phyloP scores from a whole-genome alignment of 768 basidiomycete genomes.

The Phlegmacium glaucopus region DNA sequence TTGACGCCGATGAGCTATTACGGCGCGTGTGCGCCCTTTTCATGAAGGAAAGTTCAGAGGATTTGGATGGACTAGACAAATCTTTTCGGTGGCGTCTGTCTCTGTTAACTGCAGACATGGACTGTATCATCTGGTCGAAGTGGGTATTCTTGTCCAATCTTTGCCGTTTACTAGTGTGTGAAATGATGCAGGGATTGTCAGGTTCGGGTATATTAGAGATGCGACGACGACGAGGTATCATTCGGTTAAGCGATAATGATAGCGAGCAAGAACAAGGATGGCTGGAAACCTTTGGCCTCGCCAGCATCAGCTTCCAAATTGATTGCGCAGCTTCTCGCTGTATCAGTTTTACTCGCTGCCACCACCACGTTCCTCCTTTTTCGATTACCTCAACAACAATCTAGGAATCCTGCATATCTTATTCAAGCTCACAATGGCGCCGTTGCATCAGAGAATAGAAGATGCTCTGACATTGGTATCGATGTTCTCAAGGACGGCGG shows the following conservation, averaged over 20 bases:
- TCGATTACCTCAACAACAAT: neutral
- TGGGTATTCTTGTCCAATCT: slow-evolving; percentile 41
- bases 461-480: slow-evolving; percentile 86
- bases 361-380: neutral
- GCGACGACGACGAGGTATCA: too few relatives aligned
- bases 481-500: slow-evolving; percentile 76
- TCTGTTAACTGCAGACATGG: slow-evolving; percentile 39
- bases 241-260: too few relatives aligned
- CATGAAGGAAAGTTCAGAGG: too few relatives aligned
- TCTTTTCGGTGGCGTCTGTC: neutral
- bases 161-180: slow-evolving; percentile 42
- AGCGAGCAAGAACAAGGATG: too few relatives aligned
- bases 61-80: neutral
- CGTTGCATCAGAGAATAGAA: slow-evolving; percentile 83
- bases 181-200: slow-evolving; percentile 3
- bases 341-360: slow-evolving; percentile 1
- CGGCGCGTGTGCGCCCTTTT: too few relatives aligned
- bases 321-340: neutral
- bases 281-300: too few relatives aligned
- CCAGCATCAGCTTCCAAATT: too few relatives aligned
- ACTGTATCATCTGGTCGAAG: slow-evolving; percentile 66
- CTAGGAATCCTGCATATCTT: slow-evolving; percentile 43
- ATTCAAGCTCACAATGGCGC: slow-evolving; percentile 70
- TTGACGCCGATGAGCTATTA: too few relatives aligned
- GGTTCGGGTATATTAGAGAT: neutral